Conservation (phyloP, 1,284 basidiomycete species). For the Malassezia nana region DNA sequence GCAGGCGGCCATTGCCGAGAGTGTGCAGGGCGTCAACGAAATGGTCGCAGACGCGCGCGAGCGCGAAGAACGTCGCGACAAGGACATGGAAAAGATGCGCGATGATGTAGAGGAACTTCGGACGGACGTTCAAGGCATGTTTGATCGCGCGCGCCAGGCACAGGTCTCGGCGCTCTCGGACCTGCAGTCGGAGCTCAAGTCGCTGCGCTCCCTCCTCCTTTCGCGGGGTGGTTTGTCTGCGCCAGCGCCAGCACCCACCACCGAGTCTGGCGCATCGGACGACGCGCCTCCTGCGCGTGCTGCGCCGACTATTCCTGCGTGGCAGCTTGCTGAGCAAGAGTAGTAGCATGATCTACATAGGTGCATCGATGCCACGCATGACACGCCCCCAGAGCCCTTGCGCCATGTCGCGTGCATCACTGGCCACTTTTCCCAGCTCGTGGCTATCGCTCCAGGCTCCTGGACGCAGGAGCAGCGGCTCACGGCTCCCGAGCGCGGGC, state of each 20-base stretch:
- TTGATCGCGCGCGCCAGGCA: constrained; percentile 78
- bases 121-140: constrained; percentile 88
- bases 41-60: constrained; percentile 68
- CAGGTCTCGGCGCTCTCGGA: constrained; percentile 60
- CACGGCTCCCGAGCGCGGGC: constrained; percentile 13
- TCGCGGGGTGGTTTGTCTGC: constrained; percentile 56
- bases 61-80: constrained; percentile 66
- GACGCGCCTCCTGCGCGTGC: constrained; percentile 23
- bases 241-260: background rate
- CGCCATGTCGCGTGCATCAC: constrained; percentile 37
- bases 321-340: constrained; percentile 36
- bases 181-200: constrained; percentile 87
- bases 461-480: constrained; percentile 25
- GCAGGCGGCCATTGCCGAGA: constrained; percentile 64
- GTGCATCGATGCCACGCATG: constrained; percentile 26
- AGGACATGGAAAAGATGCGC: constrained; percentile 76
- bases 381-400: constrained; percentile 33
- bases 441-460: constrained; percentile 13
- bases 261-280: constrained; percentile 20
- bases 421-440: constrained; percentile 33
- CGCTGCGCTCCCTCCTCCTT: constrained; percentile 81
- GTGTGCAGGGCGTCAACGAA: constrained; percentile 68
- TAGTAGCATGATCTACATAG: background rate
- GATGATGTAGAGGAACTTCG: constrained; percentile 57
- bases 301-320: constrained; percentile 41